Evolutionary conservation across 495 filamentous ascomycete genomes (phyloP), one percentile per base, ranked within the genome.

Genomic region (Schizothecium vesticola): DNA sequence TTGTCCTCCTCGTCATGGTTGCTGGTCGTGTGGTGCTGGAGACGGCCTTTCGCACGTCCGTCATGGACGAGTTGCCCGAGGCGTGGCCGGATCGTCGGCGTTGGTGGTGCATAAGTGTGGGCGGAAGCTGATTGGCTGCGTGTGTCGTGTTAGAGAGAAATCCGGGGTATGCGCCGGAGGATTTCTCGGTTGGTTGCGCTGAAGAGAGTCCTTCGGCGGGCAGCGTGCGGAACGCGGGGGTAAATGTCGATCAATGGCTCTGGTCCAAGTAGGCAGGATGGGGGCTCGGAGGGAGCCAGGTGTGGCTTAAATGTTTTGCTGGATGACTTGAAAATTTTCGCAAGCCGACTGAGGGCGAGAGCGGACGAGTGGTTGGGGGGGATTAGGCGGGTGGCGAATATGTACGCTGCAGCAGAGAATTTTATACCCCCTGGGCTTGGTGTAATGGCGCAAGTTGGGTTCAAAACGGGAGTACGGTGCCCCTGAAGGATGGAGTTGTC

Each of bases 61-160:
- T 84, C 70, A 78, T 79, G 56, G 82, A 84, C 56, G 80, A 76
- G 71, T 82, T 82, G 69, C 78, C 79, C 67, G 81, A 80, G 72
- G 64, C 74, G 74, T 82, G 81, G 24, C 82, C 82, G 67, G 81
- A 83, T 74, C 76, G 82, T 71, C 82, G 78, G 70, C 82, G 81
- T 67, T 76, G 77, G 72, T 84, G 82, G 74, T 83, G 81, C 82
- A 84, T 84, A 26, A 67, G 63, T 70, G 25, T 61, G 24, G 70
- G 25, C 55, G 16, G 61, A 19, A 12, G 70, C 63, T 78, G 74
- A 75, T 75, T 77, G 74, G 77, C 65, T 69, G 36, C 22, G 10
- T n/a, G 43, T 19, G 28, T 55, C 11, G 57, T 23, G 55, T n/a
- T 56, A 21, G n/a, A 63, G 55, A 55, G 57, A 62, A 65, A 65